Conservation (phyloP, 2,329 filamentous ascomycete genomes). For the Microdochium trichocladiopsis region DNA sequence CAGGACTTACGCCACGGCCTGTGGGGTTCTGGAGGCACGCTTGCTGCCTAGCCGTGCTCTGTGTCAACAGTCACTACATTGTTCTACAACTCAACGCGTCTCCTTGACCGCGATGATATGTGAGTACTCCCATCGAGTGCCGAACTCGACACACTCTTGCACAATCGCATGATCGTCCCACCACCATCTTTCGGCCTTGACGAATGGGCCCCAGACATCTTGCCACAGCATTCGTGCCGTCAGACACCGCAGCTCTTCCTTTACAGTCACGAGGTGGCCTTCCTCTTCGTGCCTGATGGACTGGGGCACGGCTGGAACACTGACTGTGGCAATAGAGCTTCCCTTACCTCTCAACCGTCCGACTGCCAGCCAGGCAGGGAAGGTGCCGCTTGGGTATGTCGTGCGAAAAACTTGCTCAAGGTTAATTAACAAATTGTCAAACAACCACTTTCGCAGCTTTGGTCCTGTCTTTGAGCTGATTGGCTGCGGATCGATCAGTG, state of each 20-base stretch:
- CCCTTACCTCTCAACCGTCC: slow-evolving; percentile 41
- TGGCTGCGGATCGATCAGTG: slow-evolving; percentile 57
- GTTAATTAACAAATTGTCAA: slow-evolving; percentile 51
- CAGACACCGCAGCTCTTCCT: slow-evolving; percentile 41
- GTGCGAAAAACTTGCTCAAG: slow-evolving; percentile 53
- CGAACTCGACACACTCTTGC: slow-evolving; percentile 44
- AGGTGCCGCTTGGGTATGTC: slow-evolving; percentile 48
- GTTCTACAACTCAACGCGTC: slow-evolving; percentile 8
- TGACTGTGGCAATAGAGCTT: slow-evolving; percentile 39
- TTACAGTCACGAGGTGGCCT: slow-evolving; percentile 14
- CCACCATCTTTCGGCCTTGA: slow-evolving; percentile 48
- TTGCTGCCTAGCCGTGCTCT: too few species aligned
- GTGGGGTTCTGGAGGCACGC: too few species aligned
- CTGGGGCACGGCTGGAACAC: slow-evolving; percentile 37
- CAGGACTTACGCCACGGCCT: too few species aligned
- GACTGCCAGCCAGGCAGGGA: slow-evolving; percentile 52
- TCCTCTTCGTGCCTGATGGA: slow-evolving; percentile 1
- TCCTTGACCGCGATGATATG: slow-evolving; percentile 49
- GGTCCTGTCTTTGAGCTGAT: slow-evolving; percentile 48
- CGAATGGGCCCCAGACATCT: slow-evolving; percentile 50
- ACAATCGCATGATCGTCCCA: slow-evolving; percentile 51
- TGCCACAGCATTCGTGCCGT: slow-evolving; percentile 53
- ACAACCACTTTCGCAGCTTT: slow-evolving; percentile 52
- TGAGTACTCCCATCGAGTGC: slow-evolving; percentile 53
- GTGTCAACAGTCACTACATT: too few species aligned